Evolutionary conservation across 148 eudicot species (phyloP), one percentile per base, ranked within the genome.

Genomic region (Chenopodium berlandieri): DNA sequence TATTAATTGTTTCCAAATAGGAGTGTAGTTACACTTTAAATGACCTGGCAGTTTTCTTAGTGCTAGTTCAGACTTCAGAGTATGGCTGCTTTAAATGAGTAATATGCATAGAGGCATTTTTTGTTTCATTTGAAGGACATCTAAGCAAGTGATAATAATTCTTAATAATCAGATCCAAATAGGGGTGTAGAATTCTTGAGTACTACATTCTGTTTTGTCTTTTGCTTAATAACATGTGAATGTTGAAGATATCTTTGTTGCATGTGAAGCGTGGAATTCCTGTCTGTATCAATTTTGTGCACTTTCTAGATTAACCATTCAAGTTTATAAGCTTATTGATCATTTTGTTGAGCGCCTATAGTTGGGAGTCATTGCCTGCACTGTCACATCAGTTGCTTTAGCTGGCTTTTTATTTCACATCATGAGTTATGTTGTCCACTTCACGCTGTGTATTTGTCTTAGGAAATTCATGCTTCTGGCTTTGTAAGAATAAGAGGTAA

Each of bases 401-500:
- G 37, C 40, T 71, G 40, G 71, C 25, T 30, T 5, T 70, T 47
- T 58, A n/a, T 31, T 25, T 77, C 37, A 20, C 14, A 12, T 47
- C 22, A 12, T 31, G 17, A 60, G n/a, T 44, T 63, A 37, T 65
- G 19, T 40, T 56, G 4, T 71, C 19, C 65, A 46, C 50, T 79
- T 27, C 52, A 14, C 56, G 2, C 3, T 56, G 75, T 60, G 84
- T 66, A 5, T 77, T 58, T 83, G 80, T 64, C 75, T 83, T 88
- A 92, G 97, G 92, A 85, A 76, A 86, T 91, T 66, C 85, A 82
- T 79, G 97, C 89, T 74, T 88, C 91, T 65, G 94, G 97, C 79
- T 88, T 89, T n/a, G 88, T 91, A 23, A 83, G 77, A 77, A 83
- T 92, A n/a, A 71, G 80, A 13, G 83, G 89, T 48, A 92, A 91